Percentiles rank a stretch among this genome's conserved stretches.
These are phyloP conservation scores for Gossypium anomalum DNA, from an alignment of 345 rosid genomes.

Conservation along the genomic window DNA sequence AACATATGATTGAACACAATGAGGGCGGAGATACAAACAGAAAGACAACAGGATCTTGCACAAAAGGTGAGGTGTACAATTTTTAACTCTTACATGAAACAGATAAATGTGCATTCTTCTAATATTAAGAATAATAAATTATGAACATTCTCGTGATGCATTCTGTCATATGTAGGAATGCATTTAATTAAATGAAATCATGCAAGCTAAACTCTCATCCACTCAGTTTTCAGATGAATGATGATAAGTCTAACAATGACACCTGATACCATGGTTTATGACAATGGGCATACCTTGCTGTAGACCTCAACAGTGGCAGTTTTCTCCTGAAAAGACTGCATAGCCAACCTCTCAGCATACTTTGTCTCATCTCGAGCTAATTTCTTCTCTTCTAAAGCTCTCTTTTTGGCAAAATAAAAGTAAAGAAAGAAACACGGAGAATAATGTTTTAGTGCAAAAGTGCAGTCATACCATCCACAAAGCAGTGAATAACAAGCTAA, in stretches of 20 bases:
- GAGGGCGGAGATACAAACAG: neutral
- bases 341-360: conserved; percentile 64
- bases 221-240: conserved; percentile 5
- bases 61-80: neutral
- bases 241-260: conserved; percentile 2
- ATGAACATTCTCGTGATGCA: neutral
- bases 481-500: neutral
- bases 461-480: neutral
- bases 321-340: conserved; percentile 66
- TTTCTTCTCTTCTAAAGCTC: conserved; percentile 82
- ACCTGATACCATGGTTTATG: conserved; percentile 1
- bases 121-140: neutral
- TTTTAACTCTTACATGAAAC: neutral
- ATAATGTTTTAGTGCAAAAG: neutral
- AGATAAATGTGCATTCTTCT: neutral
- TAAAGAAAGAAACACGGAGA: neutral
- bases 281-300: conserved; percentile 49
- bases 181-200: neutral
- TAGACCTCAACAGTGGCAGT: conserved; percentile 63
- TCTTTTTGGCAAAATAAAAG: conserved; percentile 33
- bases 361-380: conserved; percentile 54
- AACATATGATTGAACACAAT: neutral
- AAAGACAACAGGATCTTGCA: neutral
- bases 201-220: neutral
- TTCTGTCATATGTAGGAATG: neutral